These are phyloP conservation scores for Populus hybrid DNA, from an alignment of 441 rosid species.

Conservation along the genomic window DNA sequence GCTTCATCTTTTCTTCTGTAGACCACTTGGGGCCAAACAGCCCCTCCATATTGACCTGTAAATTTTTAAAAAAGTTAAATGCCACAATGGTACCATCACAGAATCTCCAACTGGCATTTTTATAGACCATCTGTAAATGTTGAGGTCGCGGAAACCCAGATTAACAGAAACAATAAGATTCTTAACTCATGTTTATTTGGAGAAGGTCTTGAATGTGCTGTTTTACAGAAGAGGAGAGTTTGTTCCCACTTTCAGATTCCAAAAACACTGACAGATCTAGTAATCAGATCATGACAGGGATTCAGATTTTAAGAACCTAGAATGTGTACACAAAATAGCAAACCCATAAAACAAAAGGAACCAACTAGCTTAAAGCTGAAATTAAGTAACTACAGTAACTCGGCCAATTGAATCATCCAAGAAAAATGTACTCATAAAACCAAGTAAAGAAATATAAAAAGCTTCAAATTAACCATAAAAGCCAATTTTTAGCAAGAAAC, in stretches of 20 bases:
- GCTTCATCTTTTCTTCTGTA: conserved; percentile 68
- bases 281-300: not conserved
- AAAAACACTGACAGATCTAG: conserved; percentile 55
- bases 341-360: not conserved
- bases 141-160: not conserved
- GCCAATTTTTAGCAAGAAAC: no score
- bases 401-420: not conserved
- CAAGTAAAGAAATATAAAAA: no score
- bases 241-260: conserved; percentile 67
- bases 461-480: no score
- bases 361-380: not conserved
- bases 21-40: conserved; percentile 70
- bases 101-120: not conserved
- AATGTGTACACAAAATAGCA: not conserved
- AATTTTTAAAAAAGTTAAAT: not conserved
- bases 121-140: not conserved
- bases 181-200: conserved; percentile 32
- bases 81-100: not conserved
- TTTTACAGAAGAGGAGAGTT: conserved; percentile 40
- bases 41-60: conserved; percentile 76
- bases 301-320: not conserved
- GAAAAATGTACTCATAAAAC: no score
- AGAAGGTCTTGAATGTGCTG: conserved; percentile 54
- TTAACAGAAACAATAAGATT: not conserved
- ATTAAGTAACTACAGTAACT: not conserved